Conservation (phyloP, 352 stramenopile species). For the Globisporangium acanthophoron region DNA sequence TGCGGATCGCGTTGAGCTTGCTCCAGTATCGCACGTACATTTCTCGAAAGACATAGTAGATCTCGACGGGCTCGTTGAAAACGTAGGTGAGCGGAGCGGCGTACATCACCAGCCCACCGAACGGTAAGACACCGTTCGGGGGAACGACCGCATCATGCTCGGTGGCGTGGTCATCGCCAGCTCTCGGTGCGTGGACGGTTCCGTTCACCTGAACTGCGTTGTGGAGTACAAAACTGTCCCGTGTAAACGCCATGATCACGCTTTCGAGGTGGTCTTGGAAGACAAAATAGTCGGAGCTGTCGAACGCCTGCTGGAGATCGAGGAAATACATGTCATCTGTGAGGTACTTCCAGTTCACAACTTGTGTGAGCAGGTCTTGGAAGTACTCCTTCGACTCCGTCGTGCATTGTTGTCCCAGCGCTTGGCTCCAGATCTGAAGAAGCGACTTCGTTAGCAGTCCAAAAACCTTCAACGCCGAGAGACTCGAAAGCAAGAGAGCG, state of each 20-base stretch:
- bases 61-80: slow-evolving; percentile 50
- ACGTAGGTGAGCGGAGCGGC: slow-evolving; percentile 65
- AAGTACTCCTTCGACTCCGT: slow-evolving; percentile 41
- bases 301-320: slow-evolving; percentile 69
- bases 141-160: slow-evolving; percentile 24
- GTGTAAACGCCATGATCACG: slow-evolving; percentile 68
- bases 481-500: background rate
- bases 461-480: background rate
- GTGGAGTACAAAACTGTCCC: slow-evolving; percentile 40
- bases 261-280: slow-evolving; percentile 74
- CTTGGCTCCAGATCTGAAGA: slow-evolving; percentile 49
- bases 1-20: slow-evolving; percentile 60
- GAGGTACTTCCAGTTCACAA: slow-evolving; percentile 34
- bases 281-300: slow-evolving; percentile 79
- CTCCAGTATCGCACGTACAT: slow-evolving; percentile 81
- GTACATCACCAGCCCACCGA: slow-evolving; percentile 71
- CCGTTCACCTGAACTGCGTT: slow-evolving; percentile 50
- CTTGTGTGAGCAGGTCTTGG: slow-evolving; percentile 33
- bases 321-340: slow-evolving; percentile 80
- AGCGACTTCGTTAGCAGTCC: background rate
- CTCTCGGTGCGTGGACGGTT: slow-evolving; percentile 15
- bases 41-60: slow-evolving; percentile 76
- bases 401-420: slow-evolving; percentile 29
- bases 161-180: background rate
- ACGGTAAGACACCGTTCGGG: slow-evolving; percentile 65